Percentiles rank a stretch among this genome's conserved stretches.
Evolutionary conservation across 352 stramenopile genomes (phyloP).

Genomic region (Globisporangium nunn): DNA sequence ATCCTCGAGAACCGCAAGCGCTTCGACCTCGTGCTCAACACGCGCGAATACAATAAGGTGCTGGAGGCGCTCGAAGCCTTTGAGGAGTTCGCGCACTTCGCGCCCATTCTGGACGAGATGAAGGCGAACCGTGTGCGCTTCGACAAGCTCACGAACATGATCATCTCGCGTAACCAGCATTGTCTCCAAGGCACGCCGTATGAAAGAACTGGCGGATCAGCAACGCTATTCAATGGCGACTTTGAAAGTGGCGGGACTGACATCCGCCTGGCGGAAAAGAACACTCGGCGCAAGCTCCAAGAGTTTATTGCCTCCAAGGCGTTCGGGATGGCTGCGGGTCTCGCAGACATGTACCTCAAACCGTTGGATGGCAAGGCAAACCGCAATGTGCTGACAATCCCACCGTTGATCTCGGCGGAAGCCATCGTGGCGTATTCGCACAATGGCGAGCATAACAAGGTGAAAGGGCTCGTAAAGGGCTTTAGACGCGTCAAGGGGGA

Average conservation of each 20-base stretch:
- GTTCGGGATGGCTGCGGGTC: slow-evolving; percentile 5
- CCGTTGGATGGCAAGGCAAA: slow-evolving; percentile 1
- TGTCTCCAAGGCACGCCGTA: slow-evolving; percentile 22
- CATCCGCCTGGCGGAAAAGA: background rate
- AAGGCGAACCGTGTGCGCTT: slow-evolving; percentile 16
- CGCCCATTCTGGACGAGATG: slow-evolving; percentile 38
- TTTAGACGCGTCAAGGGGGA: slow-evolving; percentile 28
- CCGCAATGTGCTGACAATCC: slow-evolving; percentile 13
- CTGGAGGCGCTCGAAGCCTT: slow-evolving; percentile 42
- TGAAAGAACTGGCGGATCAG: background rate
- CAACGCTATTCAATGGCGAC: background rate
- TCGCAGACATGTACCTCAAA: slow-evolving; percentile 5
- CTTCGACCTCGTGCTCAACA: slow-evolving; percentile 36
- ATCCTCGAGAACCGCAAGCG: slow-evolving; percentile 49
- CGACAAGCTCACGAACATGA: slow-evolving; percentile 16
- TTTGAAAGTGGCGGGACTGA: background rate
- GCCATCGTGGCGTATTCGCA: slow-evolving; percentile 29
- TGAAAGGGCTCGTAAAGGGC: slow-evolving; percentile 33
- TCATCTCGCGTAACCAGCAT: slow-evolving; percentile 34
- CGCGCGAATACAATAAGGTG: slow-evolving; percentile 30
- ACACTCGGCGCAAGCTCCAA: slow-evolving; percentile 7
- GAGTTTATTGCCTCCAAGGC: slow-evolving; percentile 3
- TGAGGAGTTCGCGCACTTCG: slow-evolving; percentile 25
- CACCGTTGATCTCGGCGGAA: slow-evolving; percentile 25
- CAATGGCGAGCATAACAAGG: slow-evolving; percentile 38